phyloP scores from a whole-genome alignment of 1,284 basidiomycete genomes.

The Wallemia hederae region DNA sequence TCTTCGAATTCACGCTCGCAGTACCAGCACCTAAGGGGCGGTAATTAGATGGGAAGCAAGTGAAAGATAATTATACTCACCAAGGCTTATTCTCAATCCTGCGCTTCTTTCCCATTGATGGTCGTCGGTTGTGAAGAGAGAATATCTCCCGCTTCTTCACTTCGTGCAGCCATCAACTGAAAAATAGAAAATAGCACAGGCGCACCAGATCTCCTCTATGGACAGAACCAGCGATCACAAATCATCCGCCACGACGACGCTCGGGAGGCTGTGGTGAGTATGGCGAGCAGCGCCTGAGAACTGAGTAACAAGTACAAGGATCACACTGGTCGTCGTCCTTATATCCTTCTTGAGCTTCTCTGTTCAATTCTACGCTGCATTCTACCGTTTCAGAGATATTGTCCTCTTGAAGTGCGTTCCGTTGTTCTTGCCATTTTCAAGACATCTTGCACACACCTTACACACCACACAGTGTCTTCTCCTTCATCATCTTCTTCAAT shows the following conservation, averaged over 20 bases:
- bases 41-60: slow-evolving; percentile 23
- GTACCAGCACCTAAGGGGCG: slow-evolving; percentile 93
- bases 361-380: slow-evolving; percentile 62
- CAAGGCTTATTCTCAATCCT: background rate
- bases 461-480: slow-evolving; percentile 28
- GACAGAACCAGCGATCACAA: background rate
- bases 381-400: slow-evolving; percentile 40
- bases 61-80: background rate
- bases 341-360: slow-evolving; percentile 70
- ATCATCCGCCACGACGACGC: background rate
- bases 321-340: slow-evolving; percentile 32
- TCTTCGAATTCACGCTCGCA: slow-evolving; percentile 96
- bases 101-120: background rate
- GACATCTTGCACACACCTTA: slow-evolving; percentile 1
- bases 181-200: background rate
- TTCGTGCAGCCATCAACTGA: too few species aligned
- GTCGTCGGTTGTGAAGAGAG: too few species aligned
- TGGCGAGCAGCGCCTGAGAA: background rate
- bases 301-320: slow-evolving; percentile 11
- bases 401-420: slow-evolving; percentile 50
- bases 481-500: slow-evolving; percentile 53
- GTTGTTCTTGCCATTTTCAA: background rate
- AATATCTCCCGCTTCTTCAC: too few species aligned
- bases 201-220: background rate
- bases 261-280: background rate